Conservation (phyloP, 345 rosid genomes). For the Diplotaxis tenuifolia region DNA sequence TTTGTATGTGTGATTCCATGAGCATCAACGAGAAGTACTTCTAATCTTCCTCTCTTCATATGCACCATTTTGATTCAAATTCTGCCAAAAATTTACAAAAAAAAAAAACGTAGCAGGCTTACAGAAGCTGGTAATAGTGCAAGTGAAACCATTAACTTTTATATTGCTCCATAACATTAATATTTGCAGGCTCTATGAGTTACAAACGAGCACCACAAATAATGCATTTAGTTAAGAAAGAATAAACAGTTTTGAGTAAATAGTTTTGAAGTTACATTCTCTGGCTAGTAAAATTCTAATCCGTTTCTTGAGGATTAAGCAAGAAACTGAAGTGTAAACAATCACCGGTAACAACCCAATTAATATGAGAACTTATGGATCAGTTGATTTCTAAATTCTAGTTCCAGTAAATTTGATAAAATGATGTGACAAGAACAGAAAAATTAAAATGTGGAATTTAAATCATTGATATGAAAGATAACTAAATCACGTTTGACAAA, state of each 20-base stretch:
- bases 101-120: background rate
- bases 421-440: background rate
- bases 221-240: background rate
- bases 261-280: slow-evolving; percentile 15
- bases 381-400: background rate
- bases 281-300: background rate
- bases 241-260: background rate
- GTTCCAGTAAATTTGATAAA: background rate
- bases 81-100: background rate
- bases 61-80: background rate
- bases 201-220: slow-evolving; percentile 13
- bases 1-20: slow-evolving; percentile 70
- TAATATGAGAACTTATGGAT: background rate
- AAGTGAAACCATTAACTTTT: slow-evolving; percentile 16
- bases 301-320: slow-evolving; percentile 3
- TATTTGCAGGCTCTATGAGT: slow-evolving; percentile 18
- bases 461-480: background rate
- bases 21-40: slow-evolving; percentile 79
- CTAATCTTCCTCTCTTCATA: slow-evolving; percentile 65
- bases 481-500: too few relatives aligned
- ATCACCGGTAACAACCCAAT: background rate
- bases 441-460: background rate
- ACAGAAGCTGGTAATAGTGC: background rate
- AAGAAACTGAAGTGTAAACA: slow-evolving; percentile 3
- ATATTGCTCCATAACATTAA: slow-evolving; percentile 6